A percentile compares a stretch with the other conserved stretches of the same genome.
Evolutionary conservation across 345 rosid genomes (phyloP).

Genomic region (Brassica napus): Da-Ae NC_063443.1:12869501-12870000

Average conservation of each 20-base stretch:
- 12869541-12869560: slow-evolving; percentile 24
- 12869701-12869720: slow-evolving; percentile 84
- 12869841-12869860: slow-evolving; percentile 59
- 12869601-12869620: slow-evolving; percentile 7
- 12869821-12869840: slow-evolving; percentile 32
- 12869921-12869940: slow-evolving; percentile 91
- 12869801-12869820: background rate
- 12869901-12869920: slow-evolving; percentile 90
- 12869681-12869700: slow-evolving; percentile 87
- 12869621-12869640: slow-evolving; percentile 36
- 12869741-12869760: background rate
- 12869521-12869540: background rate
- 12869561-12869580: background rate
- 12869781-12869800: background rate
- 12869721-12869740: background rate
- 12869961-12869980: slow-evolving; percentile 87
- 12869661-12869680: slow-evolving; percentile 84
- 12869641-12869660: slow-evolving; percentile 91
- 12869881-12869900: slow-evolving; percentile 77
- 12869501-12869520: background rate
- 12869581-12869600: background rate
- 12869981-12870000: slow-evolving; percentile 77
- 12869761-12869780: slow-evolving; percentile 9
- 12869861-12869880: slow-evolving; percentile 63
- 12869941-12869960: slow-evolving; percentile 97